Base-by-base conservation (phyloP, 73 alveolate species). In the Effrenium voratum region DNA sequence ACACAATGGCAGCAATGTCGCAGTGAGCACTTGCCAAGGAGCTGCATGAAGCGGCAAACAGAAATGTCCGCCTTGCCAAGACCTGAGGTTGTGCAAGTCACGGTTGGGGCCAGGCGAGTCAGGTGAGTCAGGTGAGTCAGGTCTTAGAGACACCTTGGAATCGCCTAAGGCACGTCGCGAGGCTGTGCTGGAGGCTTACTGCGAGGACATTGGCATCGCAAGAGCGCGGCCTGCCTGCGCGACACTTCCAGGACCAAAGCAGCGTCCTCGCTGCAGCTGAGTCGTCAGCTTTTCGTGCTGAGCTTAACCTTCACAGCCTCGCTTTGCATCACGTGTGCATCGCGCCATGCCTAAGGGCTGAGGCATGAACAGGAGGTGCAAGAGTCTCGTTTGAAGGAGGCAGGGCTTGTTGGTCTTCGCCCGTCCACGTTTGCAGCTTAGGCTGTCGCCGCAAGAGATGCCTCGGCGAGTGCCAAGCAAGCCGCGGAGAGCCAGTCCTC, bases 401-500 rank as follows among this genome's bases (percentile, higher is more conserved):
- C 24, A 6, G 38, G 79, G 32, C 2, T 22, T 66, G 10, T 66
- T 13, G 22, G 22, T 24, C 43, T 4, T 15, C 32, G 32, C 38
- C 44, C 38, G 12, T 55, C 68, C 12, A 55, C 30, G 30, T 15
- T 22, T 66, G 79, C n/a, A 24, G 32, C 79, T 32, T 40, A 15
- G 22, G 38, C 79, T 66, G n/a, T 32, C 38, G 8, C 32, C 1
- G 32, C 47, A 13, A 72, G 82, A 72, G 86, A 52, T 76, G n/a
- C n/a, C n/a, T n/a, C n/a, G 52, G 45, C 6, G 45, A 34, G 41
- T 22, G n/a, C 86, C 59, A 76, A 76, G 59, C 8, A 32, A n/a
- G 86, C 86, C 0, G 86, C 86, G 4, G 86, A 76, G 22, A 52
- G 86, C 10, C 59, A 76, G 41, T 52, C 86, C n/a, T 40, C 41